Conservation (phyloP, 208 protist species). For the Trichomonas vaginalis region DNA sequence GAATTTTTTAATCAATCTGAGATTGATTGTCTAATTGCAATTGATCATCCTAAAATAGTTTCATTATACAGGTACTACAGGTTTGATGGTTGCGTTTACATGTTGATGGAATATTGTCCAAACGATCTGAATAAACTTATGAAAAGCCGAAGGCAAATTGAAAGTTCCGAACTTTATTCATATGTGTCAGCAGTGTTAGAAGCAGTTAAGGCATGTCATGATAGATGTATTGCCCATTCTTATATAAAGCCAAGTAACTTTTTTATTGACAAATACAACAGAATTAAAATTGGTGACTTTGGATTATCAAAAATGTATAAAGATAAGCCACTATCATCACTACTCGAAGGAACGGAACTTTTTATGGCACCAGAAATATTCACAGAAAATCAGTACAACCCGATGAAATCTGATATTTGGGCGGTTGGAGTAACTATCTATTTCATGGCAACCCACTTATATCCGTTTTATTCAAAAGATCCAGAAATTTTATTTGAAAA, state of each 20-base stretch:
- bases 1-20: not conserved
- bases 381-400: not conserved
- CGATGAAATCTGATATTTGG: not conserved
- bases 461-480: not conserved
- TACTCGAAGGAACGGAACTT: not conserved
- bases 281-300: not conserved
- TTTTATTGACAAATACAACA: not conserved
- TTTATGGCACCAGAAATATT: not conserved
- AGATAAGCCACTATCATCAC: not conserved
- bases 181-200: not conserved
- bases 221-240: conserved; percentile 44
- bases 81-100: not conserved
- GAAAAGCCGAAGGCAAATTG: not conserved
- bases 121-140: not conserved
- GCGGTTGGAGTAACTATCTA: not conserved
- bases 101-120: not conserved
- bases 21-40: not conserved
- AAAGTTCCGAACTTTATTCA: not conserved
- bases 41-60: not conserved
- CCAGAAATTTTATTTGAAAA: not conserved
- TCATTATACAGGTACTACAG: not conserved
- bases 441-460: not conserved
- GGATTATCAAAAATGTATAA: not conserved
- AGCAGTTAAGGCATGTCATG: conserved; percentile 45
- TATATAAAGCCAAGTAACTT: conserved; percentile 31